Base-by-base conservation (phyloP, 2,329 filamentous ascomycete species). In the Pochonia chlamydosporia region DNA sequence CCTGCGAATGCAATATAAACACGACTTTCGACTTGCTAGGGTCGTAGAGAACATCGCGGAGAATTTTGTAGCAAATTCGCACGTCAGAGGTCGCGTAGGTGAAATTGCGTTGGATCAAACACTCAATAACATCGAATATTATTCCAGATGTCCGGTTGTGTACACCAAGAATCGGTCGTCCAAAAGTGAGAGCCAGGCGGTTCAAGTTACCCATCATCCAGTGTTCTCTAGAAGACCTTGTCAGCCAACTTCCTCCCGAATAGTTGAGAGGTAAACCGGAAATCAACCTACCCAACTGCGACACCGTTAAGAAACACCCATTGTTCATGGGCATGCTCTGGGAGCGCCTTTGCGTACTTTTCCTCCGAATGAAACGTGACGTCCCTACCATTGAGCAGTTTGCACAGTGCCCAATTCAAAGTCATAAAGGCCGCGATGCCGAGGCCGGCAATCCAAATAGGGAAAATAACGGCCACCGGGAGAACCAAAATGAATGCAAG, bases 251-350 rank as follows among this genome's bases (percentile, higher is more conserved):
- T n/a, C n/a, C n/a, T n/a, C n/a, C n/a, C n/a, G n/a, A n/a, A n/a
- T n/a, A n/a, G n/a, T n/a, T n/a, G n/a, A n/a, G n/a, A n/a, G 20
- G n/a, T 21, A 20, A 13, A 7, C 14, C 2, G 7, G n/a, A 2
- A n/a, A 37, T 13, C 4, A 6, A 68, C 75, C 49, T 65, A 82
- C 79, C 76, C 78, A 28, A 75, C 75, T 9, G 76, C 79, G 24
- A 90, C 80, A 1, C 87, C 87, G 57, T 91, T 91, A 44, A 91
- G 64, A 59, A 87, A 91, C n/a, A 91, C 73, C 87, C 87, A 92
- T 57, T 83, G 77, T 65, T 91, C 87, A 44, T 81, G 71, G 10
- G 70, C 68, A 60, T 81, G 74, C 52, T 78, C 71, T 0, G 71
- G 69, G 16, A 64, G 62, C 2, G 64, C 64, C 14, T 71, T 62